Evolutionary conservation across 139 green algal genomes (phyloP), one percentile per base, ranked within the genome.

Genomic region (Chlorella sorokiniana): DNA sequence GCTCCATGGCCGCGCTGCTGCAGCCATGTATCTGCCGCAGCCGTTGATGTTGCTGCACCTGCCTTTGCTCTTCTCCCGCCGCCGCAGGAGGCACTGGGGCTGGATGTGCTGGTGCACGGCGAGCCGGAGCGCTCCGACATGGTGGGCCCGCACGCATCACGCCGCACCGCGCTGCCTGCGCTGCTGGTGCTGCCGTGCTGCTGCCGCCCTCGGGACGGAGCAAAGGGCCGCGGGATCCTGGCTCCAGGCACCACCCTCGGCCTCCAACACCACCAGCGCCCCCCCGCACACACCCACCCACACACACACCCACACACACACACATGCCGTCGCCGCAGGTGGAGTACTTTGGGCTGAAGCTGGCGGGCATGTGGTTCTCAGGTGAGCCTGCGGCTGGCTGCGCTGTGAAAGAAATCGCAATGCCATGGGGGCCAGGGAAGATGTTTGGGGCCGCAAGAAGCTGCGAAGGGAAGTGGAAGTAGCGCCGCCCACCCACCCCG

Each of bases 21-120:
- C 48, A 59, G 48, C 48, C 48, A 11, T 59, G 48, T 11, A 11
- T 16, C 48, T 59, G 16, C 48, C 16, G n/a, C n/a, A n/a, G n/a
- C n/a, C n/a, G n/a, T n/a, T n/a, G n/a, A 25, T 59, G 14, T 59
- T 59, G 16, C 16, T 59, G 14, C 48, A 11, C 16, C 48, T 16
- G 48, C 16, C 48, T 33, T 51, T 52, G 25, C n/a, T 22, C 23
- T 42, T 61, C 33, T 48, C n/a, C 45, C n/a, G 23, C 59, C 61
- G n/a, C 71, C 86, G 74, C 90, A 96, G 90, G 94, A 97, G 83
- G 86, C 72, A 8, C 85, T 98, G 65, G 95, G 83, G 23, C 16
- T 98, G 10, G 95, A 98, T 83, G 95, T 98, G 76, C 86, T 97
- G 59, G 95, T 98, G 82, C 95, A 98, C 78, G 95, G 95, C 25